A percentile compares a stretch with the other conserved stretches of the same genome.
Conservation (phyloP, 257 asterid species). For the Henckelia pumila region DNA sequence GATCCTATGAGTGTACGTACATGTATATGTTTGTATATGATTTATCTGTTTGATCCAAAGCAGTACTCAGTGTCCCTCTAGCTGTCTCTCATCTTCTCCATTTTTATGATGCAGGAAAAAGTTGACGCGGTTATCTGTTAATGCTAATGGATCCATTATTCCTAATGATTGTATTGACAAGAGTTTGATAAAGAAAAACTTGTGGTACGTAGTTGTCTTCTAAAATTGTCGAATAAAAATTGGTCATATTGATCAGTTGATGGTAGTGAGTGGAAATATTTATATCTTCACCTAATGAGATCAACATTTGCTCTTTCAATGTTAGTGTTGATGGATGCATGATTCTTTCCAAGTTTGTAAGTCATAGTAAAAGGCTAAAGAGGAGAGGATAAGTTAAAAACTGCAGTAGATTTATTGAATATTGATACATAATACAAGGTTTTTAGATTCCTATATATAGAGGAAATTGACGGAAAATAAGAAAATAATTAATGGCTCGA, state of each 20-base stretch:
- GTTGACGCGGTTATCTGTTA: conserved; percentile 75
- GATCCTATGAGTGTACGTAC: conserved; percentile 8
- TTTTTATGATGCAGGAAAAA: conserved; percentile 53
- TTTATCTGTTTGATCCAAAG: conserved; percentile 7
- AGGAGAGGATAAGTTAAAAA: too few species aligned
- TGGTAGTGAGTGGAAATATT: background rate
- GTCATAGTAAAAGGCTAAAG: too few species aligned
- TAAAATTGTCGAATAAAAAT: background rate
- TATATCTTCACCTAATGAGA: background rate
- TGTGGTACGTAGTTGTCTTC: conserved; percentile 52
- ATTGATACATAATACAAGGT: too few species aligned
- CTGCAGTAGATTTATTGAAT: too few species aligned
- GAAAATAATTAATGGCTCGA: too few species aligned
- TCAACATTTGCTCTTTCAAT: background rate
- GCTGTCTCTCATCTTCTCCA: conserved; percentile 18
- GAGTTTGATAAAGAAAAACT: conserved; percentile 68
- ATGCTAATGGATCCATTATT: conserved; percentile 81
- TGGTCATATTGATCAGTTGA: background rate
- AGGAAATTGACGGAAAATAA: too few species aligned
- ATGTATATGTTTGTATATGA: background rate
- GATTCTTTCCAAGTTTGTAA: too few species aligned
- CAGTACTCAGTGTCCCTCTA: background rate
- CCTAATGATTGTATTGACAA: conserved; percentile 72
- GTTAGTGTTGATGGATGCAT: background rate
- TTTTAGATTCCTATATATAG: too few species aligned